A percentile compares a stretch with the other conserved stretches of the same genome.
These are phyloP conservation scores for Pinus tabuliformis DNA, from an alignment of 75 land plant genomes.

Conservation along the genomic window DNA sequence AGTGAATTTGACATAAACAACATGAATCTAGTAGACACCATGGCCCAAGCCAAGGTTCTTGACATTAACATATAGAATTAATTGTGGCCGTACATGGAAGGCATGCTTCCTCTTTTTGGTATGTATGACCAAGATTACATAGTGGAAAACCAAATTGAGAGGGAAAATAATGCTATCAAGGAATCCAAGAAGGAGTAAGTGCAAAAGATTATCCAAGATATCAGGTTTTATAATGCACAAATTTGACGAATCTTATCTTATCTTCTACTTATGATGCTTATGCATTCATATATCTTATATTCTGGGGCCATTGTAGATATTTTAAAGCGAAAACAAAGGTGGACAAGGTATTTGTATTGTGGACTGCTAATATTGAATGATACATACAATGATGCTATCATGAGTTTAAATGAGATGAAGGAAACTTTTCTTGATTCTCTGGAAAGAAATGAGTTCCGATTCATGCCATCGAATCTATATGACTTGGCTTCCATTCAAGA, in stretches of 20 bases:
- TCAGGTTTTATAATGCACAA: conserved; percentile 34
- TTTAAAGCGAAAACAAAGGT: conserved; percentile 83
- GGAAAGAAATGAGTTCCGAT: conserved; percentile 72
- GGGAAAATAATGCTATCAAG: conserved; percentile 84
- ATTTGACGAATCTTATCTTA: too few relatives aligned
- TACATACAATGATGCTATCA: conserved; percentile 87
- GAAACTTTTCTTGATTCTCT: conserved; percentile 79
- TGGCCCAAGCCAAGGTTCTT: conserved; percentile 87
- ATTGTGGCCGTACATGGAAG: conserved; percentile 83
- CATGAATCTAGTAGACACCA: conserved; percentile 93
- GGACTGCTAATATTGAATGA: conserved; percentile 98
- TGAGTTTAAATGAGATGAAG: conserved; percentile 89
- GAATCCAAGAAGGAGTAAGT: conserved; percentile 92
- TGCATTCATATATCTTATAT: not conserved
- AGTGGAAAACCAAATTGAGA: conserved; percentile 84
- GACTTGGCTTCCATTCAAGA: conserved; percentile 87
- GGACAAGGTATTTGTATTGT: conserved; percentile 84
- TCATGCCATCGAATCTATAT: conserved; percentile 89
- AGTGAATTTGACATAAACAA: conserved; percentile 96
- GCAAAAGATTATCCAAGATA: conserved; percentile 73
- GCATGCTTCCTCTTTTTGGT: conserved; percentile 90
- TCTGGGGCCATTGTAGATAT: conserved; percentile 24
- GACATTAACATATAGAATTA: conserved; percentile 97
- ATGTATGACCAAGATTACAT: conserved; percentile 95
- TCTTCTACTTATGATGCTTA: too few relatives aligned